phyloP scores from a whole-genome alignment of 2,329 filamentous ascomycete genomes.

The Aureobasidium vineae region DNA sequence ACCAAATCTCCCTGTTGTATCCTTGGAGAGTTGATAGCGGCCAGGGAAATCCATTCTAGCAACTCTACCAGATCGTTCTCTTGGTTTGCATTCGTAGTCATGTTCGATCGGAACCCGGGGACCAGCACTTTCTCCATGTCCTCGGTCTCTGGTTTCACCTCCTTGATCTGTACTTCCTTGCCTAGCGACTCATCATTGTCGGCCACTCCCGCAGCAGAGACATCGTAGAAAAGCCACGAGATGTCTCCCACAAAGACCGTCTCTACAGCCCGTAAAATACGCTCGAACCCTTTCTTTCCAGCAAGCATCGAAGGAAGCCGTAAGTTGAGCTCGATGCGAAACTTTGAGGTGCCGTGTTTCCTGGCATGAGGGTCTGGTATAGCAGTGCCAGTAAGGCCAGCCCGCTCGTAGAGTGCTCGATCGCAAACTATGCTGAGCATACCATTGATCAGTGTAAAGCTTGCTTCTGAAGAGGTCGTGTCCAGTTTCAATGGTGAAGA shows the following conservation, averaged over 20 bases:
- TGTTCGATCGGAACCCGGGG: slow-evolving; percentile 35
- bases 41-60: slow-evolving; percentile 74
- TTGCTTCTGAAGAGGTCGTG: slow-evolving; percentile 77
- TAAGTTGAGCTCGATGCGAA: slow-evolving; percentile 75
- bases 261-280: slow-evolving; percentile 73
- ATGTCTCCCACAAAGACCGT: slow-evolving; percentile 68
- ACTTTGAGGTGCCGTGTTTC: slow-evolving; percentile 68
- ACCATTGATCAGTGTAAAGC: slow-evolving; percentile 71
- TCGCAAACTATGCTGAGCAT: slow-evolving; percentile 73
- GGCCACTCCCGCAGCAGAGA: slow-evolving; percentile 35
- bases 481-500: slow-evolving; percentile 38
- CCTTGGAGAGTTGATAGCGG: slow-evolving; percentile 64
- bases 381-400: slow-evolving; percentile 73
- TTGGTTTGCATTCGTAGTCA: slow-evolving; percentile 41
- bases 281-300: slow-evolving; percentile 79
- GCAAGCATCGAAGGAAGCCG: slow-evolving; percentile 71
- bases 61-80: slow-evolving; percentile 57
- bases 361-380: slow-evolving; percentile 54
- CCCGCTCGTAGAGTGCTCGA: slow-evolving; percentile 76
- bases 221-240: slow-evolving; percentile 76
- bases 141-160: slow-evolving; percentile 33
- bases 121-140: slow-evolving; percentile 34
- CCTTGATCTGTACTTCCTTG: slow-evolving; percentile 35
- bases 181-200: slow-evolving; percentile 29
- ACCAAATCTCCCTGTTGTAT: slow-evolving; percentile 57